Evolutionary conservation across 352 stramenopile species (phyloP).

Genomic region (Phytophthora capsici): DNA sequence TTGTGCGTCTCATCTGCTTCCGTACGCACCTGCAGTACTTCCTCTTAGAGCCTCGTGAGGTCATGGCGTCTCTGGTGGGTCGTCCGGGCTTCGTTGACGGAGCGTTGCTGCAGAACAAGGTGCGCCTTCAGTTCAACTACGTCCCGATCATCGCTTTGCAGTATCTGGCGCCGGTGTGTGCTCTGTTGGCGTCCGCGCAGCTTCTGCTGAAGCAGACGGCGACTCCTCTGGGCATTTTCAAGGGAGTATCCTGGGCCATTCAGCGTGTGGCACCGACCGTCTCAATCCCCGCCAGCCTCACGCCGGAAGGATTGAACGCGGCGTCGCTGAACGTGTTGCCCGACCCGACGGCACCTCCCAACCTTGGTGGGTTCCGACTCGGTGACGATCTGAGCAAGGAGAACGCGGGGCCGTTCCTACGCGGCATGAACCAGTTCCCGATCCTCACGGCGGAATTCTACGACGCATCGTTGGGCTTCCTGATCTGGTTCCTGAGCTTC

Average conservation of each 20-base stretch:
- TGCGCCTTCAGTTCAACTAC: constrained; percentile 86
- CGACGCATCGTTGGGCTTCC: constrained; percentile 66
- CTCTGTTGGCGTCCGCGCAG: constrained; percentile 49
- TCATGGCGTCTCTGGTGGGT: constrained; percentile 66
- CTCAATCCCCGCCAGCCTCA: constrained; percentile 25
- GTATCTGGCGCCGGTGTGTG: constrained; percentile 68
- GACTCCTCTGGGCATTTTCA: constrained; percentile 53
- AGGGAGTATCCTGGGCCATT: constrained; percentile 38
- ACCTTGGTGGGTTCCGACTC: constrained; percentile 66
- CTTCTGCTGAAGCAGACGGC: constrained; percentile 65
- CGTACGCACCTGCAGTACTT: constrained; percentile 78
- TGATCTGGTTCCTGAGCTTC: constrained; percentile 75
- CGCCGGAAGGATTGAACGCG: constrained; percentile 16
- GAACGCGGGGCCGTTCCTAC: constrained; percentile 58
- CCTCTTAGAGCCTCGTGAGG: constrained; percentile 73
- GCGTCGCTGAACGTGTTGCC: constrained; percentile 46
- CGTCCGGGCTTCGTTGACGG: constrained; percentile 63
- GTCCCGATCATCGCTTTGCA: constrained; percentile 79
- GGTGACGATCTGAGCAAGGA: constrained; percentile 56
- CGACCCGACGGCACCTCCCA: constrained; percentile 35
- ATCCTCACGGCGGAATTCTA: constrained; percentile 68
- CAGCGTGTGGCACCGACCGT: constrained; percentile 23
- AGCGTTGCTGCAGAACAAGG: constrained; percentile 65
- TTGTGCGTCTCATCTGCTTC: constrained; percentile 65
- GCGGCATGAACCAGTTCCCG: constrained; percentile 69